These are phyloP conservation scores for Flammula alnicola DNA, from an alignment of 1,284 basidiomycete species.

Conservation along the genomic window DNA sequence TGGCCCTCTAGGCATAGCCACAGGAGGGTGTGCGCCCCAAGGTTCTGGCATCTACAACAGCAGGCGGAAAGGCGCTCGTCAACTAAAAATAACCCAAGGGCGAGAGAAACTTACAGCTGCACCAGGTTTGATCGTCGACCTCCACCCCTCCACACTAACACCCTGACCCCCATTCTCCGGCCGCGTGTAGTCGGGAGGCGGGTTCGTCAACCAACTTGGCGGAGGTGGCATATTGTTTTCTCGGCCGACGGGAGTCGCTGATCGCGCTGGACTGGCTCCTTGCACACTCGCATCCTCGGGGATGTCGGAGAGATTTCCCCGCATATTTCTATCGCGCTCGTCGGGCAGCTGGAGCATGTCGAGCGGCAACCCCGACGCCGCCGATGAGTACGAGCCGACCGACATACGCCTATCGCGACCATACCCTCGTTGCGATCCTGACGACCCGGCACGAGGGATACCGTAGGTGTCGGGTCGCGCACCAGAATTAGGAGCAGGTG, in stretches of 20 bases:
- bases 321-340: conserved; percentile 5
- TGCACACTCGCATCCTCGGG: conserved; percentile 23
- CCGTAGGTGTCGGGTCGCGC: too few relatives aligned
- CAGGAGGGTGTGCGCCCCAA: too few relatives aligned
- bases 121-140: conserved; percentile 6
- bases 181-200: conserved; percentile 18
- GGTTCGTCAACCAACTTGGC: conserved; percentile 18
- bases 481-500: neutral
- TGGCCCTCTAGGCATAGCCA: conserved; percentile 1
- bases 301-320: conserved; percentile 23
- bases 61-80: neutral
- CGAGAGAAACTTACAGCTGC: conserved; percentile 11
- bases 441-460: conserved; percentile 15
- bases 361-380: conserved; percentile 14
- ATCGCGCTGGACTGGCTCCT: neutral
- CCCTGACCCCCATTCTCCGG: neutral
- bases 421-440: conserved; percentile 14
- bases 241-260: conserved; percentile 2
- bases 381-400: conserved; percentile 17
- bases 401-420: conserved; percentile 6
- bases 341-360: conserved; percentile 24
- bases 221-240: neutral
- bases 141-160: conserved; percentile 15
- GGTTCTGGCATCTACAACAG: neutral
- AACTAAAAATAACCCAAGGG: neutral